phyloP scores from a whole-genome alignment of 768 basidiomycete genomes.

The Agrocybe pediades region DNA sequence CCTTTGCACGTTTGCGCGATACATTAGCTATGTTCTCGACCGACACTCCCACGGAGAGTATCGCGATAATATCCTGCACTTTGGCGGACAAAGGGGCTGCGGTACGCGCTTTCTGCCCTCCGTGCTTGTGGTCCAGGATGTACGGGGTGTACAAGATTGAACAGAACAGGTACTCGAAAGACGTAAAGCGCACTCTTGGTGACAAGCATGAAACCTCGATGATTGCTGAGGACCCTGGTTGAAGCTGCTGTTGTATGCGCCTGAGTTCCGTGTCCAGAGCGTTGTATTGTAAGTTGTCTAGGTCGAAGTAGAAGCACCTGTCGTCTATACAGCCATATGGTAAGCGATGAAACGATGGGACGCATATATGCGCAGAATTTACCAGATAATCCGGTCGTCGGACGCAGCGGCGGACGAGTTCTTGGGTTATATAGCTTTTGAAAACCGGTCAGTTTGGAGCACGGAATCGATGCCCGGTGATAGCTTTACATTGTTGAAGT shows the following conservation, averaged over 20 bases:
- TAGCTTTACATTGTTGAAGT: conserved; percentile 12
- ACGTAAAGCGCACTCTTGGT: conserved; percentile 31
- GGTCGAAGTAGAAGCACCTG: conserved; percentile 6
- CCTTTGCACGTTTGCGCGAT: conserved; percentile 33
- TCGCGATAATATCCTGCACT: conserved; percentile 37
- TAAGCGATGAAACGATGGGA: background rate
- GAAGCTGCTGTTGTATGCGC: conserved; percentile 21
- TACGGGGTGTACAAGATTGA: conserved; percentile 40
- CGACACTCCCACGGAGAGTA: conserved; percentile 23
- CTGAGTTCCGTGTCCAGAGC: conserved; percentile 23
- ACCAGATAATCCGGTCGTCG: no score
- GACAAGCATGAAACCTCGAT: conserved; percentile 42
- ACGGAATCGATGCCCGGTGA: no score
- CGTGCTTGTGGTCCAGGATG: background rate
- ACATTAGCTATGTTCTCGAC: conserved; percentile 37
- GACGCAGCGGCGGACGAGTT: no score
- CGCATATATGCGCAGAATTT: background rate
- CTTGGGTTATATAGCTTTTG: no score
- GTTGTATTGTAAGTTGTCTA: conserved; percentile 21
- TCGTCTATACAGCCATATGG: background rate
- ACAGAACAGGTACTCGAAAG: conserved; percentile 39
- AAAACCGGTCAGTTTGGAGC: no score
- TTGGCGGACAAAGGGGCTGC: conserved; percentile 39
- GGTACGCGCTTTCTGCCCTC: conserved; percentile 21
- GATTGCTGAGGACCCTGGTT: conserved; percentile 14